Evolutionary conservation across 2,329 filamentous ascomycete species (phyloP).

Genomic region (Fusarium papillatum): DNA sequence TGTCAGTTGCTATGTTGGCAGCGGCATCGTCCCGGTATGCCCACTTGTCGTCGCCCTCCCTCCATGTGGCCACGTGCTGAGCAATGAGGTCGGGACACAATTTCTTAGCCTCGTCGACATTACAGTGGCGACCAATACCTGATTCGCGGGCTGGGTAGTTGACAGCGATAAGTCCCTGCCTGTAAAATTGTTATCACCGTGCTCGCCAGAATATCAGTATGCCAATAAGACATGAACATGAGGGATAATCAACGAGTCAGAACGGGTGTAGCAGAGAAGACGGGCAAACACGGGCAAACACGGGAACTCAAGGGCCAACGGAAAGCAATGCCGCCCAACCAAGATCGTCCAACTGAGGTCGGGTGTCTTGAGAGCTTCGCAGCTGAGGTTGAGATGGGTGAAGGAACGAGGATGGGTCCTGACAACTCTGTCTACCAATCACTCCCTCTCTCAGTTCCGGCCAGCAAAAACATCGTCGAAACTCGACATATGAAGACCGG

Average conservation of each 20-base stretch:
- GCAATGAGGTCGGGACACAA: constrained; percentile 86
- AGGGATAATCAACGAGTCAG: background rate
- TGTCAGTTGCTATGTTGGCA: constrained; percentile 86
- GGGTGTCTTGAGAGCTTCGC: background rate
- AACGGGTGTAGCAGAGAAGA: background rate
- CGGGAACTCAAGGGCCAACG: background rate
- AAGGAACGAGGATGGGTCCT: background rate
- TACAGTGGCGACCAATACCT: constrained; percentile 85
- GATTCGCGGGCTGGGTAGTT: constrained; percentile 92
- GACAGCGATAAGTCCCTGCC: constrained; percentile 94
- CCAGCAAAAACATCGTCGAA: background rate
- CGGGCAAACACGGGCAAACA: background rate
- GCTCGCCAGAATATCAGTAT: background rate
- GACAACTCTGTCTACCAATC: background rate
- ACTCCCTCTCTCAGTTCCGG: background rate
- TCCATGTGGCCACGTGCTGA: constrained; percentile 96
- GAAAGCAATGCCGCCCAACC: background rate
- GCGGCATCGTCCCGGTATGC: constrained; percentile 88
- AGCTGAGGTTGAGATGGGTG: background rate
- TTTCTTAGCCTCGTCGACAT: constrained; percentile 85
- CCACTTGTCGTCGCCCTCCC: constrained; percentile 93
- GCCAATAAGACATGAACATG: background rate
- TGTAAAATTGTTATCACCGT: constrained; percentile 47
- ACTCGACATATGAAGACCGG: background rate
- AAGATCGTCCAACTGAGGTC: background rate